Conservation (phyloP, 176 grass and related monocot species). For the Avena insularis region DNA sequence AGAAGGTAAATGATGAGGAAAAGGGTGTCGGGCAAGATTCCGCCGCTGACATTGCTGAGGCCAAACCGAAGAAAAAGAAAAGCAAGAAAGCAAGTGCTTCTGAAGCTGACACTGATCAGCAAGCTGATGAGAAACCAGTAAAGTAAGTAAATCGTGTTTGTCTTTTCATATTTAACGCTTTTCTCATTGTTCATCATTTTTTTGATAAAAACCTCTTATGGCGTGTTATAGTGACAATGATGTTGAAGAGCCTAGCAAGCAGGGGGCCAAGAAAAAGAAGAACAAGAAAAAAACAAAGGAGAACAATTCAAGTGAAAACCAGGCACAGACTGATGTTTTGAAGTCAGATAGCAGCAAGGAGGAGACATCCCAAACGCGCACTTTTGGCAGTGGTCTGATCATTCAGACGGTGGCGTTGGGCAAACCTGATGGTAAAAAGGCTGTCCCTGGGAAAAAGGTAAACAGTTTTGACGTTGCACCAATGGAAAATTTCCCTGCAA, state of each 20-base stretch:
- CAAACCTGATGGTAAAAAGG: conserved; percentile 84
- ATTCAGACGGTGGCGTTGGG: conserved; percentile 76
- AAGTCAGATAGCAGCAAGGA: conserved; percentile 50
- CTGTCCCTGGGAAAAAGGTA: conserved; percentile 74
- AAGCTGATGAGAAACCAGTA: conserved; percentile 40
- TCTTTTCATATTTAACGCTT: background rate
- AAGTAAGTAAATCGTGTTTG: conserved; percentile 28
- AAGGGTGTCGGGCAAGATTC: conserved; percentile 42
- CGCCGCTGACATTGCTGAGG: conserved; percentile 18
- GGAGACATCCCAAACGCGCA: conserved; percentile 53
- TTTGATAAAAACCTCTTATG: conserved; percentile 1
- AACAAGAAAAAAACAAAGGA: conserved; percentile 54
- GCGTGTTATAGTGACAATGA: conserved; percentile 31
- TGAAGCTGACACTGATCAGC: conserved; percentile 34
- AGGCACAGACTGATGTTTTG: conserved; percentile 36
- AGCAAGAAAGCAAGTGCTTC: conserved; percentile 51
- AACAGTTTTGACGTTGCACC: background rate
- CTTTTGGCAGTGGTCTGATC: conserved; percentile 82
- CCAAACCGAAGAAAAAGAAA: conserved; percentile 64
- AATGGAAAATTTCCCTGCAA: background rate
- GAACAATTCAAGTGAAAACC: conserved; percentile 36
- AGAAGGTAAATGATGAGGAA: conserved; percentile 9
- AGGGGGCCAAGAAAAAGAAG: conserved; percentile 54
- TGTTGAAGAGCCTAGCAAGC: conserved; percentile 12
- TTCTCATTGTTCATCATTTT: background rate